Evolutionary conservation across 768 basidiomycete genomes (phyloP).

Genomic region (Termitomyces sp.): DNA sequence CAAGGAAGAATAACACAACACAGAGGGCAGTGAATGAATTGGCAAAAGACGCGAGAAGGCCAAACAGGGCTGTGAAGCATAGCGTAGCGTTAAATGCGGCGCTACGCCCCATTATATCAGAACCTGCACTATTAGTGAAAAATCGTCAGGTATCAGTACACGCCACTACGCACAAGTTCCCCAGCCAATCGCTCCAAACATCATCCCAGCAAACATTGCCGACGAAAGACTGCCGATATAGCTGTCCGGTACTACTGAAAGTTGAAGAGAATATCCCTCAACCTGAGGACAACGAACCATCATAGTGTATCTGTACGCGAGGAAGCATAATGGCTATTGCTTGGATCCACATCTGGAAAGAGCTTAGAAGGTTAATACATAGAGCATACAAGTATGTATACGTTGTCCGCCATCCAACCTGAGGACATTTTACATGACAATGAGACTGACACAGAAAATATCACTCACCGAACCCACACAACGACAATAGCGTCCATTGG

Average conservation of each 20-base stretch:
- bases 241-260: constrained; percentile 54
- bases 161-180: constrained; percentile 61
- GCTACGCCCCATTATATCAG: constrained; percentile 85
- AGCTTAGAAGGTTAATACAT: constrained; percentile 18
- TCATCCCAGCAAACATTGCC: constrained; percentile 95
- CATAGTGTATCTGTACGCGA: constrained; percentile 88
- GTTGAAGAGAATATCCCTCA: background rate
- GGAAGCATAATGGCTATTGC: constrained; percentile 91
- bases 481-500: constrained; percentile 74
- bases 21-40: constrained; percentile 68
- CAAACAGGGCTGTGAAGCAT: constrained; percentile 87
- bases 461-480: constrained; percentile 78
- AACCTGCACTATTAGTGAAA: constrained; percentile 36
- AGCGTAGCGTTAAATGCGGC: constrained; percentile 91
- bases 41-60: constrained; percentile 71
- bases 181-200: constrained; percentile 91
- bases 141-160: background rate
- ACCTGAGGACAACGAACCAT: constrained; percentile 36
- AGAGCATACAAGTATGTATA: constrained; percentile 23
- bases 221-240: constrained; percentile 82
- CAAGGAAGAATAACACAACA: constrained; percentile 76
- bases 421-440: background rate
- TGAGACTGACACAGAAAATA: background rate
- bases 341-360: constrained; percentile 86
- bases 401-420: constrained; percentile 96